Evolutionary conservation across 2,329 filamentous ascomycete genomes (phyloP).

Genomic region (Podosphaera xanthii): DNA sequence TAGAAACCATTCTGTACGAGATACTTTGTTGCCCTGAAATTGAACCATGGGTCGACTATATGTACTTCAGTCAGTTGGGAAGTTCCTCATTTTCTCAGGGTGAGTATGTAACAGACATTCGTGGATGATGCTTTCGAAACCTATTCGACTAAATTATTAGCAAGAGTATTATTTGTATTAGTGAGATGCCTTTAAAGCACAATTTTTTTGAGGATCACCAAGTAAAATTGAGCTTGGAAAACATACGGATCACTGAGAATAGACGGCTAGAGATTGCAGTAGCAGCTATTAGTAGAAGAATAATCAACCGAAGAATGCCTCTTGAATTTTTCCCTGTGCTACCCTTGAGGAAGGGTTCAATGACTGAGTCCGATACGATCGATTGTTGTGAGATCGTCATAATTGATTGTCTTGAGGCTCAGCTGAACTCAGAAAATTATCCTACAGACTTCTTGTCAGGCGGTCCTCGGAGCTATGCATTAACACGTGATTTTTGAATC

Average conservation of each 20-base stretch:
- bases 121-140: constrained; percentile 98
- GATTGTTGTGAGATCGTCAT: constrained; percentile 8
- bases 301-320: constrained; percentile 68
- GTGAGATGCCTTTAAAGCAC: neutral
- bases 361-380: constrained; percentile 19
- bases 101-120: constrained; percentile 50
- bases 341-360: constrained; percentile 40
- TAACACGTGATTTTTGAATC: neutral
- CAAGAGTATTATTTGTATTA: constrained; percentile 3
- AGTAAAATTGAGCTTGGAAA: neutral
- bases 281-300: constrained; percentile 74
- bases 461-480: neutral
- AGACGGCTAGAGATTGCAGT: constrained; percentile 82
- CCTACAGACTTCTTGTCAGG: no score
- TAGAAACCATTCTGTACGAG: constrained; percentile 93
- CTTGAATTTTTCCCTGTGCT: constrained; percentile 61
- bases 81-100: constrained; percentile 7
- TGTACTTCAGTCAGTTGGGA: constrained; percentile 14
- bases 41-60: constrained; percentile 97
- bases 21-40: constrained; percentile 96
- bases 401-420: neutral
- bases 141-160: constrained; percentile 23
- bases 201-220: neutral
- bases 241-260: constrained; percentile 85
- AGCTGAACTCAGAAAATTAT: neutral